Evolutionary conservation across 768 basidiomycete species (phyloP).

Genomic region (Boletus rubroflammeus): DNA sequence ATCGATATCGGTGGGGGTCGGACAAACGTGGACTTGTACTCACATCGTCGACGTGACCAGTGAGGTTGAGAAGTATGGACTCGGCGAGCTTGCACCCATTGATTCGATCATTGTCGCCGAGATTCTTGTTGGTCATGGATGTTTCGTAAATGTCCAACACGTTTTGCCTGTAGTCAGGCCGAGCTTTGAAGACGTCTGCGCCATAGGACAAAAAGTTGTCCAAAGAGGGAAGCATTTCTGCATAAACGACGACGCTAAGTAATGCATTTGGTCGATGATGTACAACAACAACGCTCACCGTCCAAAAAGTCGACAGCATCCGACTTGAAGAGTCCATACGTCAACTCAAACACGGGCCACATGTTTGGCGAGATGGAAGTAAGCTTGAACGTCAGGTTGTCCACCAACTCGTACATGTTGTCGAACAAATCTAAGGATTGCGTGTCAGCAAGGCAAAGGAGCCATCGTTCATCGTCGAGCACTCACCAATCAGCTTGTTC

Average conservation of each 20-base stretch:
- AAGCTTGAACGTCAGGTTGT: slow-evolving; percentile 80
- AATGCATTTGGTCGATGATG: neutral
- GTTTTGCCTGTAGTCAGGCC: slow-evolving; percentile 74
- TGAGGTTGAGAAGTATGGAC: slow-evolving; percentile 74
- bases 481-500: slow-evolving; percentile 69
- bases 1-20: neutral
- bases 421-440: slow-evolving; percentile 68
- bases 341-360: slow-evolving; percentile 86
- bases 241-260: neutral
- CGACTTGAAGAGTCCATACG: slow-evolving; percentile 76
- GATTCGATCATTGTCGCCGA: slow-evolving; percentile 82
- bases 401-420: slow-evolving; percentile 82
- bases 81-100: slow-evolving; percentile 86
- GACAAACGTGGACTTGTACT: slow-evolving; percentile 19
- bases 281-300: slow-evolving; percentile 40
- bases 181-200: slow-evolving; percentile 66
- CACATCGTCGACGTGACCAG: slow-evolving; percentile 77
- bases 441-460: neutral
- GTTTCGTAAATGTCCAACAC: slow-evolving; percentile 80
- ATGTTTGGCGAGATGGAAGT: slow-evolving; percentile 71
- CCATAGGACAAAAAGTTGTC: slow-evolving; percentile 90
- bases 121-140: slow-evolving; percentile 59
- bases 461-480: neutral
- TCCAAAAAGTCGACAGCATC: slow-evolving; percentile 86
- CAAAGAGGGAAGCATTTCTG: slow-evolving; percentile 83